phyloP scores from a whole-genome alignment of 176 grass and related monocot species.

The Triticum turgidum region DNA sequence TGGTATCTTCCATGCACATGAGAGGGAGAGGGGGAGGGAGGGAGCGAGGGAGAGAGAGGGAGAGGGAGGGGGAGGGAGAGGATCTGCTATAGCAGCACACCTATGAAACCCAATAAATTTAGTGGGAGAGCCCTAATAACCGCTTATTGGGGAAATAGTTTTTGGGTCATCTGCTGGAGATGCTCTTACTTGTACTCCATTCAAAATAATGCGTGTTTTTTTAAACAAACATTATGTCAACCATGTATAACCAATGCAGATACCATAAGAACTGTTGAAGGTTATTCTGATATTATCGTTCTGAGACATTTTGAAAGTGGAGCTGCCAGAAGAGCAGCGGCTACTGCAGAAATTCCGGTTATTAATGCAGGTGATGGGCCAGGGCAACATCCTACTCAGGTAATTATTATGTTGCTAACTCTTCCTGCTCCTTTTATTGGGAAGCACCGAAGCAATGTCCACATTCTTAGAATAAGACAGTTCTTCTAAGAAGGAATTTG shows the following conservation, averaged over 20 bases:
- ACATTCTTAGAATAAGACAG: neutral
- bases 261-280: constrained; percentile 89
- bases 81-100: too few species aligned
- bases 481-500: neutral
- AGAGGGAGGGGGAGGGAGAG: too few species aligned
- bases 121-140: too few species aligned
- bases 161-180: too few species aligned
- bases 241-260: constrained; percentile 45
- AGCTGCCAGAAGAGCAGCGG: constrained; percentile 69
- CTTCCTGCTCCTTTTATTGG: neutral
- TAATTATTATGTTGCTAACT: constrained; percentile 32
- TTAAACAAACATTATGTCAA: neutral
- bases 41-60: too few species aligned
- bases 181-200: neutral
- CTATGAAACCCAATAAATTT: too few species aligned
- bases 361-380: constrained; percentile 93
- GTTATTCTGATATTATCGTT: constrained; percentile 86
- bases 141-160: too few species aligned
- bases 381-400: constrained; percentile 88
- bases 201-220: neutral
- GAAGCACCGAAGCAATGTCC: neutral
- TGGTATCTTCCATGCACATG: too few species aligned
- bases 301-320: constrained; percentile 93
- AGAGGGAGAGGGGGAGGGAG: too few species aligned
- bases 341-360: constrained; percentile 64